phyloP scores from a whole-genome alignment of 2,329 filamentous ascomycete species.

The Ascochyta viciae-villosae region DNA sequence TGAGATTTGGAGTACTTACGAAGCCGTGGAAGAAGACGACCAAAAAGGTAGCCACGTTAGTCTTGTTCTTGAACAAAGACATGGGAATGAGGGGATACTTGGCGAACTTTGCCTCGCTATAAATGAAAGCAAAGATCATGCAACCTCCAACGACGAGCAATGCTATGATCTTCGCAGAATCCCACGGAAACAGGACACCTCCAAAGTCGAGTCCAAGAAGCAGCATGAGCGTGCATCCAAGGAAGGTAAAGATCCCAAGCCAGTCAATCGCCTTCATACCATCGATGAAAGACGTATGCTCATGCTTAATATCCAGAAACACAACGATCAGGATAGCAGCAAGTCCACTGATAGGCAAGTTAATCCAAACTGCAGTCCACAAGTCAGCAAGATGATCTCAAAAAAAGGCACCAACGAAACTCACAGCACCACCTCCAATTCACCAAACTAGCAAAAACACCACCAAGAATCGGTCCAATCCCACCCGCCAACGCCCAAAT shows the following conservation, averaged over 20 bases:
- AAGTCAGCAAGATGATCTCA: neutral
- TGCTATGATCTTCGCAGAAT: conserved; percentile 62
- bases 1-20: conserved; percentile 36
- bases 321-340: conserved; percentile 59
- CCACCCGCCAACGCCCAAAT: conserved; percentile 64
- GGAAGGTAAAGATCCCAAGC: conserved; percentile 60
- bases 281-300: conserved; percentile 56
- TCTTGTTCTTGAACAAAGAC: conserved; percentile 62
- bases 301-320: conserved; percentile 63
- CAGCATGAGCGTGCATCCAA: conserved; percentile 60
- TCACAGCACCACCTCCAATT: conserved; percentile 61
- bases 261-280: conserved; percentile 63
- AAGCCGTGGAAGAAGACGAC: conserved; percentile 59
- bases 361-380: conserved; percentile 57
- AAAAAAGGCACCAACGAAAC: conserved; percentile 2
- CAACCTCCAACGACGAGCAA: conserved; percentile 60
- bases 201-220: conserved; percentile 63
- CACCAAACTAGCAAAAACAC: conserved; percentile 55
- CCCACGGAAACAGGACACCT: conserved; percentile 61
- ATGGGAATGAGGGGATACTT: conserved; percentile 73
- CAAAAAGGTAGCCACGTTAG: conserved; percentile 65
- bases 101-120: conserved; percentile 70
- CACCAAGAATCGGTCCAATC: conserved; percentile 61
- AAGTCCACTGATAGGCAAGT: conserved; percentile 59
- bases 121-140: conserved; percentile 61